Conservation (phyloP, 805 yeast genomes). For the Myxozyma mucilagina region DNA sequence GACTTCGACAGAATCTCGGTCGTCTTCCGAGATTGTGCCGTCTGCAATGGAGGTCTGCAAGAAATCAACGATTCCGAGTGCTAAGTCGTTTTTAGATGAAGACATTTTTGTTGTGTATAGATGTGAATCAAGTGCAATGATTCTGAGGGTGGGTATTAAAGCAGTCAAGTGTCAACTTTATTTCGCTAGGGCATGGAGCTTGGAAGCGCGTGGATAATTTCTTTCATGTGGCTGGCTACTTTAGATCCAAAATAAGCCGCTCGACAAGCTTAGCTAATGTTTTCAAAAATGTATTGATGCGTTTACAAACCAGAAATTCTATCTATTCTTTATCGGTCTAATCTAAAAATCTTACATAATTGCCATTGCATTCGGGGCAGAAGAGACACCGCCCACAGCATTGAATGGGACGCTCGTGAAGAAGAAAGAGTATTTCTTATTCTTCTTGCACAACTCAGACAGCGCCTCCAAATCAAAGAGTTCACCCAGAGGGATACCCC, state of each 20-base stretch:
- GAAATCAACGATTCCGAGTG: conserved; percentile 72
- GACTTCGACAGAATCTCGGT: conserved; percentile 84
- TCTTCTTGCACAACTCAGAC: conserved; percentile 35
- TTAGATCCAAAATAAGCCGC: not conserved
- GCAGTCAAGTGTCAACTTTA: not conserved
- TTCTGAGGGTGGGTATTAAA: not conserved
- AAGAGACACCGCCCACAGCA: conserved; percentile 40
- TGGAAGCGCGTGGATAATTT: conserved; percentile 14
- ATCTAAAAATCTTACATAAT: conserved; percentile 22
- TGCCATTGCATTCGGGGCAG: conserved; percentile 50
- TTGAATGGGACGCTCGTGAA: conserved; percentile 39
- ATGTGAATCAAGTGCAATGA: not conserved
- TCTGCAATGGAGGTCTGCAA: conserved; percentile 58
- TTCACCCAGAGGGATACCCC: conserved; percentile 44
- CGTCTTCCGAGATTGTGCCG: conserved; percentile 73
- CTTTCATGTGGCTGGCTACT: not conserved
- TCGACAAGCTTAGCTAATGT: not conserved
- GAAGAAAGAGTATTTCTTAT: conserved; percentile 37
- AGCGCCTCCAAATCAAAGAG: conserved; percentile 39
- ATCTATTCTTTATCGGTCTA: not conserved
- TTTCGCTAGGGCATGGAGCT: not conserved
- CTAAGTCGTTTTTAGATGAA: conserved; percentile 40
- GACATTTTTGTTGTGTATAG: not conserved
- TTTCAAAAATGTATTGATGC: not conserved
- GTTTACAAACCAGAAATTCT: not conserved